A percentile compares a stretch with the other conserved stretches of the same genome.
Conservation (phyloP, 352 stramenopile species). For the Phytophthora melonis region DNA sequence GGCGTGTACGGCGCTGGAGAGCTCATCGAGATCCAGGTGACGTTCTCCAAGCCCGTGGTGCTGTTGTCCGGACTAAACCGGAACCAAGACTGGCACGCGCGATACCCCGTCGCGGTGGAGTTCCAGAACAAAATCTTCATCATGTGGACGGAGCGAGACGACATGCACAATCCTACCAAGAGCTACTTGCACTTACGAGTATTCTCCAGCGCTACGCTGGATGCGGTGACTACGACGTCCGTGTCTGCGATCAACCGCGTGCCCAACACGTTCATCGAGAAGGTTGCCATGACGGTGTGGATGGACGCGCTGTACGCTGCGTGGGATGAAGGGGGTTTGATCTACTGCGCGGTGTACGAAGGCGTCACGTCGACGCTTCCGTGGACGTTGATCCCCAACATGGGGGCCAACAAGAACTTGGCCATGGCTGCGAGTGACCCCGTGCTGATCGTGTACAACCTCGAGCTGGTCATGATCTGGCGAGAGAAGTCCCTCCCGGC, state of each 20-base stretch:
- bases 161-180: conserved; percentile 35
- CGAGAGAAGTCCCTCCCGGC: conserved; percentile 44
- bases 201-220: conserved; percentile 53
- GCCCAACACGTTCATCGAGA: conserved; percentile 63
- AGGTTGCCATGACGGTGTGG: conserved; percentile 53
- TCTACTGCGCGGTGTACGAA: conserved; percentile 68
- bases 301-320: conserved; percentile 59
- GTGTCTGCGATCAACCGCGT: conserved; percentile 53
- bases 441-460: conserved; percentile 65
- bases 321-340: conserved; percentile 72
- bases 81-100: conserved; percentile 63
- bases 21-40: conserved; percentile 73
- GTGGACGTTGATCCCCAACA: conserved; percentile 75
- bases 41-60: conserved; percentile 72
- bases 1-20: conserved; percentile 69
- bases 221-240: conserved; percentile 36
- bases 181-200: conserved; percentile 69
- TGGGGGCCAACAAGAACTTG: conserved; percentile 69
- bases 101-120: conserved; percentile 48
- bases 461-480: conserved; percentile 72
- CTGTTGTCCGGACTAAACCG: conserved; percentile 69
- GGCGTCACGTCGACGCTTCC: conserved; percentile 41
- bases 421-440: conserved; percentile 54
- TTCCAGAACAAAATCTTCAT: conserved; percentile 60
- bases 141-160: conserved; percentile 73